A percentile compares a stretch with the other conserved stretches of the same genome.
Conservation (phyloP, 805 yeast species). For the Yamadazyma philogaea region DNA sequence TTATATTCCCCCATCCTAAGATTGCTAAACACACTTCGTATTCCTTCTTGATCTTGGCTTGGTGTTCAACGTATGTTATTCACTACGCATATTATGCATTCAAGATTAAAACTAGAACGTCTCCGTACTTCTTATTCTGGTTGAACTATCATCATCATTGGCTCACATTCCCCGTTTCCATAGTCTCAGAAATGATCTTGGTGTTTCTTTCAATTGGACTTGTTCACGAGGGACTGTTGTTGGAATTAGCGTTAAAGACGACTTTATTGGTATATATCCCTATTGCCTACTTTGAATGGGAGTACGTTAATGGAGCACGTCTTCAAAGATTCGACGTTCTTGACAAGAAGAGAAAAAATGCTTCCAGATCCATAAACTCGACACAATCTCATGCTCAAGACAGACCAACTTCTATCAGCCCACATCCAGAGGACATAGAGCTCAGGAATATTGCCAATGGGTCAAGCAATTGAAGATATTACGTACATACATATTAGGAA, state of each 20-base stretch:
- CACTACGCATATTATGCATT: slow-evolving; percentile 36
- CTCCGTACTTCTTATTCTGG: slow-evolving; percentile 36
- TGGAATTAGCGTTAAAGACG: slow-evolving; percentile 26
- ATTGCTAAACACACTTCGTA: slow-evolving; percentile 42
- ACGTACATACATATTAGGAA: not conserved
- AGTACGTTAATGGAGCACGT: slow-evolving; percentile 20
- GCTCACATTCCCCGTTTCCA: slow-evolving; percentile 32
- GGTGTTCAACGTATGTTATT: slow-evolving; percentile 34
- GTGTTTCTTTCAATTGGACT: slow-evolving; percentile 35
- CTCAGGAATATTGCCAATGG: slow-evolving; percentile 8
- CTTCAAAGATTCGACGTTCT: slow-evolving; percentile 10
- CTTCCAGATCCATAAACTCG: not conserved
- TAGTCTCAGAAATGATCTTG: slow-evolving; percentile 33
- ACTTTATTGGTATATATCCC: slow-evolving; percentile 35
- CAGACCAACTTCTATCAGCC: slow-evolving; percentile 6
- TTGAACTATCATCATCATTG: slow-evolving; percentile 34
- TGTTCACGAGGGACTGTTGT: slow-evolving; percentile 21
- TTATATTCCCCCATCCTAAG: slow-evolving; percentile 40
- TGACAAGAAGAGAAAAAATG: slow-evolving; percentile 8
- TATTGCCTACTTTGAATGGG: slow-evolving; percentile 33
- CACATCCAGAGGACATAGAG: slow-evolving; percentile 11
- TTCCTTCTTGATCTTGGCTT: slow-evolving; percentile 34
- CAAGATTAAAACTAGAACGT: slow-evolving; percentile 30
- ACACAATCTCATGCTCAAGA: not conserved
- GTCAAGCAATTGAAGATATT: not conserved